A percentile compares a stretch with the other conserved stretches of the same genome.
Evolutionary conservation across 495 filamentous ascomycete species (phyloP).

Genomic region (Friedmanniomyces simplex): DNA sequence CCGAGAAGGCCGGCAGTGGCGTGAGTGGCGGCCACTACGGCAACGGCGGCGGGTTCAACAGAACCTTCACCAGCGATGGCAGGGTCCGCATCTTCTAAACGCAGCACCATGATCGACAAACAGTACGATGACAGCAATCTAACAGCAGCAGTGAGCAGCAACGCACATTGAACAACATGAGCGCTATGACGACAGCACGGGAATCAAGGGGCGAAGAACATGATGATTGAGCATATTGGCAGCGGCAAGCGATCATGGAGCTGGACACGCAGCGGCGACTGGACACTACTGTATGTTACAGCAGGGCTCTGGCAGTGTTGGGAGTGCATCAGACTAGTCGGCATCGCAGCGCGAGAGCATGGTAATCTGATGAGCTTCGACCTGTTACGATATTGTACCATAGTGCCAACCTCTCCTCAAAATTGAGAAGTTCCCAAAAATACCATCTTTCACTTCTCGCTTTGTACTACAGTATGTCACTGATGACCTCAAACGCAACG

Average conservation of each 20-base stretch:
- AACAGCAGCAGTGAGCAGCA: background rate
- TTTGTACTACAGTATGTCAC: background rate
- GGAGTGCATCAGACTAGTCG: background rate
- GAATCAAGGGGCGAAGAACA: too few relatives aligned
- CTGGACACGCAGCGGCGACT: background rate
- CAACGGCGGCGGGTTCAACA: background rate
- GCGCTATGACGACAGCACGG: too few relatives aligned
- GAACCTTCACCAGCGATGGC: background rate
- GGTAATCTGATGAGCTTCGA: background rate
- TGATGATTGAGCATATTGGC: too few relatives aligned
- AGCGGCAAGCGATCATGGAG: background rate
- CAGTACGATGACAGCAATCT: background rate
- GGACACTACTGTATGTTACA: background rate
- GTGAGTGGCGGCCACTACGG: background rate
- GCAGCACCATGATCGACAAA: background rate
- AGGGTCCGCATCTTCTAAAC: background rate
- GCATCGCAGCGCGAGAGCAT: background rate
- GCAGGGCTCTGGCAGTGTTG: background rate
- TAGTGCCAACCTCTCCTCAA: too few relatives aligned
- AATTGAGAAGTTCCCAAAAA: too few relatives aligned
- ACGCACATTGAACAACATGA: too few relatives aligned
- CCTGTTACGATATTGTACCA: background rate
- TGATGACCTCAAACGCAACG: background rate
- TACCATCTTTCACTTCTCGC: too few relatives aligned
- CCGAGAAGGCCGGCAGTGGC: background rate